Base-by-base conservation (phyloP, 2,329 filamentous ascomycete species). In the Ascochyta clinopodiicola region DNA sequence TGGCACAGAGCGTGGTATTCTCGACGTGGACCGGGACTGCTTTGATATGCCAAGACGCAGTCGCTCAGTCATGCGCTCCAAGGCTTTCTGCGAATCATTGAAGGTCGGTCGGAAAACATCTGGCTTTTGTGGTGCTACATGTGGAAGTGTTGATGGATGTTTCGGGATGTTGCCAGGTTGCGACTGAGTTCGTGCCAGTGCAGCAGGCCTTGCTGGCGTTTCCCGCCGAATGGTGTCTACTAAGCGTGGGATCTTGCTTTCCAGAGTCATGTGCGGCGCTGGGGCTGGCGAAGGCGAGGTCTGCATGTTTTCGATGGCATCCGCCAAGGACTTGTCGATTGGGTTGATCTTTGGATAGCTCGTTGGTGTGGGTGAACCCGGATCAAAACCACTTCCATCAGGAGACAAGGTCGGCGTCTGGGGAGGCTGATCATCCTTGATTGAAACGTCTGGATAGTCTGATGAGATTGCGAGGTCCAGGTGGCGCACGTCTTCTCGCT, bases 1-100 rank as follows among this genome's bases (percentile, higher is more conserved):
- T 70, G 89, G 87, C 25, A 96, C 86, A 24, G 95, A 95, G 29
- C 95, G 87, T n/a, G 72, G 72, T 57, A 99, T 98, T 37, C 94
- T 83, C 1, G 95, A 98, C 31, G 82, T 80, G 4, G 79, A 60
- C 58, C 84, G 84, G 32, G 76, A 72, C 54, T 78, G 76, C 69
- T 92, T 94, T 52, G 91, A 77, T 3, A 85, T 81, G 25, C 81
- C 82, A 1, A 94, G 76, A 0, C 87, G 87, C 12, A 92, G 78
- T 50, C 88, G 86, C 62, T 92, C 92, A 13, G 86, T 86, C 51
- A 96, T 80, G 66, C 91, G 94, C 59, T 96, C 91, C 1, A 79
- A 64, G 15, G 71, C 67, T 52, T 77, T 79, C 8, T 73, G 59
- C 48, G 75, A 77, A 51, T 73, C 75, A 22, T 61, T 65, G 39